phyloP scores from a whole-genome alignment of 495 filamentous ascomycete genomes.

The Trichocladium uniseriatum region DNA sequence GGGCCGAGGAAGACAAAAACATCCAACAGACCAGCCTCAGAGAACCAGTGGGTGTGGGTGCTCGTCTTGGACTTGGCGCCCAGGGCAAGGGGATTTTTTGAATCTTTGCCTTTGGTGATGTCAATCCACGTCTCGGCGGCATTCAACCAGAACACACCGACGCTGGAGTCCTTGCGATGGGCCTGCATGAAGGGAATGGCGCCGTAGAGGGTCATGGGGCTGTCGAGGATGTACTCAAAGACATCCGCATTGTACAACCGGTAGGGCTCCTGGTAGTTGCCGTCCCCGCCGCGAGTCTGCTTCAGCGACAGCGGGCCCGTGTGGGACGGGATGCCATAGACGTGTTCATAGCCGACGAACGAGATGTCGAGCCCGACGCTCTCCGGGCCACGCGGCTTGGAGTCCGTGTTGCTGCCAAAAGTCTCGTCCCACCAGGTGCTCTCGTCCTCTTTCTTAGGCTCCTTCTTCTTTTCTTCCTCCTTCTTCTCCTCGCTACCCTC shows the following conservation, averaged over 20 bases:
- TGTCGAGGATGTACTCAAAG: conserved; percentile 94
- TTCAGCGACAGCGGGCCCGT: conserved; percentile 79
- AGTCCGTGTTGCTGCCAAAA: conserved; percentile 89
- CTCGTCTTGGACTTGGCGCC: conserved; percentile 57
- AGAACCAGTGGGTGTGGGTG: conserved; percentile 94
- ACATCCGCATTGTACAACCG: conserved; percentile 93
- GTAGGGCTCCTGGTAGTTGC: conserved; percentile 85
- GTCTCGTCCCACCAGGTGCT: conserved; percentile 95
- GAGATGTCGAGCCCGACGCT: conserved; percentile 83
- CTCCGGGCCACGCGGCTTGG: conserved; percentile 82
- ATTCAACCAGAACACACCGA: conserved; percentile 98
- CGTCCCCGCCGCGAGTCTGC: conserved; percentile 78
- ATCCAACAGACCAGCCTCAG: conserved; percentile 81
- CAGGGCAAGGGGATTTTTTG: conserved; percentile 67
- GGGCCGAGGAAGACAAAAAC: conserved; percentile 92
- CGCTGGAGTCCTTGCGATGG: conserved; percentile 82
- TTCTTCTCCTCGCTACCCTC: conserved; percentile 26
- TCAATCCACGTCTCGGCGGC: conserved; percentile 97
- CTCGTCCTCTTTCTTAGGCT: conserved; percentile 51
- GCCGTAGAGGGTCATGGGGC: conserved; percentile 97
- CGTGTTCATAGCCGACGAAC: conserved; percentile 84
- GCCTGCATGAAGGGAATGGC: conserved; percentile 96
- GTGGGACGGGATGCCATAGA: conserved; percentile 93
- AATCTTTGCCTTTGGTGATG: conserved; percentile 70
- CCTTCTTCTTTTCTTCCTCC: conserved; percentile 23